Base-by-base conservation (phyloP, 345 rosid species). In the Linum tenue region DNA sequence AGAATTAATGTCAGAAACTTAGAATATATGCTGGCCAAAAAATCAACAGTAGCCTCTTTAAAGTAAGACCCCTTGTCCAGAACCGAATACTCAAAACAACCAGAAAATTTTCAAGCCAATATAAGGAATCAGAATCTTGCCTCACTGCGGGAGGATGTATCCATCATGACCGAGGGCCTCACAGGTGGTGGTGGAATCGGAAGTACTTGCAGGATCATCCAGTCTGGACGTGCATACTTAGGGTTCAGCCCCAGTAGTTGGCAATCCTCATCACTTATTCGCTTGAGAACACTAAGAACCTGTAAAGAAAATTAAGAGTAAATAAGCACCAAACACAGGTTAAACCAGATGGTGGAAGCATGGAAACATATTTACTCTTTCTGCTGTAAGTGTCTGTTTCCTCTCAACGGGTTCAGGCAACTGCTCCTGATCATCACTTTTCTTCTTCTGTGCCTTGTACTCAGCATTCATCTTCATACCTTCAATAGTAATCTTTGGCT, bases 151-250 rank as follows among this genome's bases (percentile, higher is more conserved):
- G 95, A 85, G 55, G 97, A 87, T 66, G 95, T 82, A 76, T 86
- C 91, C 92, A 89, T 86, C 99, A 94, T 90, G 60, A 94, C 97
- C 67, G 99, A 94, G 36, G 98, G 99, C 73, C 99, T 90, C 62
- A 92, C 97, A 62, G 96, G 99, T 67, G 97, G 99, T 68, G 99
- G 99, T 50, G 99, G 97, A 65, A 92, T 88, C 60, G 97, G 99
- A 70, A 90, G 97, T 69, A 88, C 99, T 81, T 90, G 90, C 51
- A 90, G 77, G 75, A 94, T 94, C 99, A 94, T 94, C 97, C 99
- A 88, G 75, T 92, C 99, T 39, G 99, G 99, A 69, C 97, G 97
- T 50, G 99, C 99, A 80, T 85, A 90, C 79, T 88, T 90, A 15
- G 98, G 99, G 72, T 86, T 79, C 72, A 94, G 85, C 62, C 99